Conservation (phyloP, 768 basidiomycete species). For the Boletus patriciae region DNA sequence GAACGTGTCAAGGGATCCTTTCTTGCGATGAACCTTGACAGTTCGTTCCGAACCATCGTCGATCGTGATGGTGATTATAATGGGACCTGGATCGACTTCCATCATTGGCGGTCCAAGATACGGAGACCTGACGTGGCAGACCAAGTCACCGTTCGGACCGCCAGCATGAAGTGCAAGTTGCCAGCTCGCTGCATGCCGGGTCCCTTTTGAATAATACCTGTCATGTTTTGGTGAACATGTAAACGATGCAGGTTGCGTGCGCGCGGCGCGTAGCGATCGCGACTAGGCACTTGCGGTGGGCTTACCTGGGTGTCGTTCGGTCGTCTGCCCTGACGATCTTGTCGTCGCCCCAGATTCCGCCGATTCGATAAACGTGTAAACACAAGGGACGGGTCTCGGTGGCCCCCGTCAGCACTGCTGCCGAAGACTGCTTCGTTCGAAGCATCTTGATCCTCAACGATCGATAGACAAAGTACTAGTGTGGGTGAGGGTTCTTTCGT, state of each 20-base stretch:
- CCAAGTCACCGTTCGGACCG: conserved; percentile 15
- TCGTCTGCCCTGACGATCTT: conserved; percentile 31
- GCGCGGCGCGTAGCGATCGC: neutral
- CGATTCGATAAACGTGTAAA: conserved; percentile 31
- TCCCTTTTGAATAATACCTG: conserved; percentile 28
- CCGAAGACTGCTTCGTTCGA: neutral
- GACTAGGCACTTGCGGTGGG: neutral
- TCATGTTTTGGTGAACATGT: neutral
- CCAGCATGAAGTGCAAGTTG: conserved; percentile 22
- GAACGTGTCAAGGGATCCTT: conserved; percentile 11
- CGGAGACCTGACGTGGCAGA: conserved; percentile 30
- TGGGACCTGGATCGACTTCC: conserved; percentile 17
- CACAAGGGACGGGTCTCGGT: conserved; percentile 10
- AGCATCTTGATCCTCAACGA: neutral
- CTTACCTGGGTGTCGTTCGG: conserved; percentile 26
- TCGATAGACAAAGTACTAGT: neutral
- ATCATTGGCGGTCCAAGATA: conserved; percentile 27
- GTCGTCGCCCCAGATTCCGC: conserved; percentile 30
- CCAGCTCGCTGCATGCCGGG: conserved; percentile 22
- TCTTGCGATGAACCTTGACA: conserved; percentile 14
- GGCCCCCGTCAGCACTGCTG: neutral
- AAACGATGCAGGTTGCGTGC: neutral
- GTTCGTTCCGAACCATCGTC: conserved; percentile 1
- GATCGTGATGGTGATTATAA: conserved; percentile 19
- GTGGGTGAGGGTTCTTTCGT: neutral